Percentiles rank a stretch among this genome's conserved stretches.
phyloP scores from a whole-genome alignment of 2,329 filamentous ascomycete species.

The Colletotrichum endophyticum region DNA sequence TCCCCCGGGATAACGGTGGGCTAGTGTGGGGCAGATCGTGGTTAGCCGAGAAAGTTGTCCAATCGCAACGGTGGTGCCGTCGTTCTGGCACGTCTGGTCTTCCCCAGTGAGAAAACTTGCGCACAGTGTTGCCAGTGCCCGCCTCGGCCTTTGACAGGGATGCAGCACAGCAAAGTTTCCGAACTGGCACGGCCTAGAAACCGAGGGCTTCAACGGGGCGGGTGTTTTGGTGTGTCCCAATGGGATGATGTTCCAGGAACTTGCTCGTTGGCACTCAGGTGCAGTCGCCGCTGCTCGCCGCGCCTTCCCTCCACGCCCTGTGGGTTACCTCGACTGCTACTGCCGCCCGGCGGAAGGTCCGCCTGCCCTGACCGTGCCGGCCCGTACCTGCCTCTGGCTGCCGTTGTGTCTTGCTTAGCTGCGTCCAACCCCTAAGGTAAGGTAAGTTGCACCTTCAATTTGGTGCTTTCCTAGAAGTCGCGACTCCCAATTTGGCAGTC shows the following conservation, averaged over 20 bases:
- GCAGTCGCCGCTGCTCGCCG: neutral
- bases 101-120: neutral
- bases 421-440: neutral
- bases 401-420: neutral
- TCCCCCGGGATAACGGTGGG: neutral
- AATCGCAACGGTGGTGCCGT: neutral
- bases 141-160: neutral
- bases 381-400: neutral
- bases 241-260: neutral
- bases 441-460: neutral
- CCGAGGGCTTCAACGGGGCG: neutral
- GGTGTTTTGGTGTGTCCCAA: neutral
- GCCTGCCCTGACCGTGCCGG: neutral
- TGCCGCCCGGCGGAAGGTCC: neutral
- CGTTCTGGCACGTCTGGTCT: neutral
- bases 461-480: neutral
- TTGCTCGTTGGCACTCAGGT: neutral
- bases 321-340: neutral
- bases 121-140: neutral
- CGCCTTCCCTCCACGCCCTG: neutral
- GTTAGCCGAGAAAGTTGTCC: neutral
- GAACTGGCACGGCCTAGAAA: neutral
- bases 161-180: neutral
- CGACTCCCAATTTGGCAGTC: neutral
- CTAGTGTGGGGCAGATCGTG: neutral